Base-by-base conservation (phyloP, 2,329 filamentous ascomycete species). In the Blastomyces silverae region DNA sequence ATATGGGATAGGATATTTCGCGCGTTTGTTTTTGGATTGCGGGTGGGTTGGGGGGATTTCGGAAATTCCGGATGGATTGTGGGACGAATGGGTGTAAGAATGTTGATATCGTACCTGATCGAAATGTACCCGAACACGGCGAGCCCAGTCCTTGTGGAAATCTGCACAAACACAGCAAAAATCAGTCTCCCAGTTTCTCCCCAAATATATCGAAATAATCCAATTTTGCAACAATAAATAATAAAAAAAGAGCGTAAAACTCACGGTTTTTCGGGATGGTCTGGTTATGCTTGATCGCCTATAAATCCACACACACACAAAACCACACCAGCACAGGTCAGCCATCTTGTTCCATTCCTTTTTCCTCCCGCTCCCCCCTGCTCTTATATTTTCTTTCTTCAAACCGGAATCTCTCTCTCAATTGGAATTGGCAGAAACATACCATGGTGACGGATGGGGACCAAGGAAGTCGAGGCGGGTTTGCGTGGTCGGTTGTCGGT, bases 241-340 rank as follows among this genome's bases (percentile, higher is more conserved):
- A n/a, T n/a, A n/a, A n/a, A 31, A 4, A 46, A 6, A n/a, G 20
- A 31, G 7, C 17, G 3, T 11, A 34, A 58, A 58, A 79, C 89
- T 85, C 84, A 91, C 89, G 92, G 88, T 95, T 96, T 87, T 93
- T 90, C 81, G 90, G 89, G 82, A 97, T 89, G 86, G 93, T 90
- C 86, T 97, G 92, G 86, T 97, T 97, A 90, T 97, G 92, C 89
- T 96, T 96, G 91, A 97, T 96, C 87, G 93, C 90, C 92, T 89
- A 77, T 73, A 65, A 56, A 42, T 55, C 55, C 34, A 50, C 64
- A 20, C n/a, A 25, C 22, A 62, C 64, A 50, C 59, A 34, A 34
- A 34, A 34, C 59, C 64, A 63, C 46, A 64, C 56, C 6, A 34
- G 42, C 17, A 44, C 67, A 68, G 79, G 75, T 62, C 53, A 65